Percentiles rank a stretch among this genome's conserved stretches.
Conservation (phyloP, 2,329 filamentous ascomycete genomes). For the Trichoderma sp. region DNA sequence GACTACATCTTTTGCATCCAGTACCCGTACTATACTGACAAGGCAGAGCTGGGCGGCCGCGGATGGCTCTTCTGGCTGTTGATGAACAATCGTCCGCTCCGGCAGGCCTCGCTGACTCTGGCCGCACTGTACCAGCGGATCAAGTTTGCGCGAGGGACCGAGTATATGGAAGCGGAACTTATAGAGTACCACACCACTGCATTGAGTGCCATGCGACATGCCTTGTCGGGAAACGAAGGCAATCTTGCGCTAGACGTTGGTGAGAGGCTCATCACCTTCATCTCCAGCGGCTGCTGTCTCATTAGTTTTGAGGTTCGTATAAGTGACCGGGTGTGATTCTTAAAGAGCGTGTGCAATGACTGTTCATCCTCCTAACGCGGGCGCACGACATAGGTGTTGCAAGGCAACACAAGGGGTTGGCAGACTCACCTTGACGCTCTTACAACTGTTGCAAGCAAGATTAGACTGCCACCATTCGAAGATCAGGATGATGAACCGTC, state of each 20-base stretch:
- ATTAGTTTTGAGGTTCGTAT: constrained; percentile 18
- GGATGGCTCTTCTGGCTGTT: constrained; percentile 15
- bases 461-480: background rate
- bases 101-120: constrained; percentile 9
- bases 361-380: constrained; percentile 2
- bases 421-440: constrained; percentile 16
- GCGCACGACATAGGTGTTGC: constrained; percentile 2
- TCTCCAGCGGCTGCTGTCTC: constrained; percentile 13
- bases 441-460: constrained; percentile 6
- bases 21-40: constrained; percentile 14
- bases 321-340: background rate
- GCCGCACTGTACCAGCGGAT: constrained; percentile 13
- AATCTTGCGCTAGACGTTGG: background rate
- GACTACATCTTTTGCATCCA: constrained; percentile 16
- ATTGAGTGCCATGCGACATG: constrained; percentile 13
- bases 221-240: background rate
- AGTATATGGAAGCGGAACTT: constrained; percentile 9
- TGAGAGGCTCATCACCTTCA: constrained; percentile 3
- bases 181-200: constrained; percentile 15
- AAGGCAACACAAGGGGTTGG: constrained; percentile 2
- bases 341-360: background rate
- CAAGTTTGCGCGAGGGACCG: constrained; percentile 12
- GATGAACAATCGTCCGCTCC: constrained; percentile 5
- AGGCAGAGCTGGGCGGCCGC: constrained; percentile 5
- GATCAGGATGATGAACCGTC: background rate